These are phyloP conservation scores for Fusarium sp. DNA, from an alignment of 2,329 filamentous ascomycete species.

Conservation along the genomic window DNA sequence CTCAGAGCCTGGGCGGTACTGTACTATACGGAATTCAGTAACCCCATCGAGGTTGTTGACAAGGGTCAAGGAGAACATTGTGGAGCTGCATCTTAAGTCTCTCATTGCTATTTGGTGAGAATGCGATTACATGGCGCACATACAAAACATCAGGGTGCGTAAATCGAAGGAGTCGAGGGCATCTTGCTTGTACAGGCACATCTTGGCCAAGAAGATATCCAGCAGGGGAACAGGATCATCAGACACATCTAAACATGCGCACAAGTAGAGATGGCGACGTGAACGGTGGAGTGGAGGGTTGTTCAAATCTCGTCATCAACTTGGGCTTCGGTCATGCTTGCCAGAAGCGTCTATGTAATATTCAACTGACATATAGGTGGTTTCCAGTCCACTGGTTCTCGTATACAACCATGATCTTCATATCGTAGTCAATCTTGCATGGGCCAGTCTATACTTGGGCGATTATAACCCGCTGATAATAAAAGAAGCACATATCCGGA, in stretches of 20 bases:
- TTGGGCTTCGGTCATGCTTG: conserved; percentile 25
- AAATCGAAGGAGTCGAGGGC: conserved; percentile 20
- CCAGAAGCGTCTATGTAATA: conserved; percentile 40
- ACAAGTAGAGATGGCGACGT: conserved; percentile 6
- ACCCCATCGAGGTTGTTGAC: conserved; percentile 14
- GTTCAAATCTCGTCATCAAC: conserved; percentile 28
- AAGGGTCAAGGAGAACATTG: conserved; percentile 31
- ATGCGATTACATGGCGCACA: conserved; percentile 2
- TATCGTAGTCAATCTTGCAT: conserved; percentile 39
- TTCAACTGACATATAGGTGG: conserved; percentile 40
- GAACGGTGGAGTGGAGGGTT: conserved; percentile 13
- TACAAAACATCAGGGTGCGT: conserved; percentile 12
- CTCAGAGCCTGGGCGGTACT: conserved; percentile 6
- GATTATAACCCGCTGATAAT: conserved; percentile 11
- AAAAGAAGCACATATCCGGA: conserved; percentile 16
- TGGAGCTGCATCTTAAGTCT: conserved; percentile 19
- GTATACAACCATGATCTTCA: conserved; percentile 41
- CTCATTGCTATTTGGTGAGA: conserved; percentile 23
- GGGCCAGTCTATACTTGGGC: conserved; percentile 39
- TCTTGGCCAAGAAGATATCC: conserved; percentile 1
- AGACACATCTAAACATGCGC: conserved; percentile 5
- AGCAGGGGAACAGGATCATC: conserved; percentile 20
- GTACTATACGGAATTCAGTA: conserved; percentile 16
- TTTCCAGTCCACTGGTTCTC: conserved; percentile 41
- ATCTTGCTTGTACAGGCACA: conserved; percentile 3